Base-by-base conservation (phyloP, 129 eudicot genomes). In the Saussurea involucrata region DNA sequence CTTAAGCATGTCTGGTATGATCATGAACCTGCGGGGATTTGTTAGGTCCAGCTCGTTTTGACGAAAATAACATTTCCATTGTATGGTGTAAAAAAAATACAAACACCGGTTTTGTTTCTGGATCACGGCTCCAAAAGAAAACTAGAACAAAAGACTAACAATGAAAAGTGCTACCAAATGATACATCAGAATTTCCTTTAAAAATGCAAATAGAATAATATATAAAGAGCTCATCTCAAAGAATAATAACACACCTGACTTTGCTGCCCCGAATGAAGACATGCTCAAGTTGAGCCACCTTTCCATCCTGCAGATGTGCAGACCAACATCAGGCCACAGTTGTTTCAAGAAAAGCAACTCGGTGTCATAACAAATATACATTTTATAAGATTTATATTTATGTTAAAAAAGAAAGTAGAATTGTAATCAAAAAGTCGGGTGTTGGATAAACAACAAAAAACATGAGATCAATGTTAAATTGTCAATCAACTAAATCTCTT, bases 1-100 rank as follows among this genome's bases (percentile, higher is more conserved):
- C 93, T 91, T 93, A 64, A 93, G 96, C 98, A 93, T 93, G 82
- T 93, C 98, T 18, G 98, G 98, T 33, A 93, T 93, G 72, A 93
- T 90, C 95, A 93, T 93, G 72, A 93, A 91, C 92, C 98, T 93
- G 87, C 65, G 17, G 17, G 20, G 68, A 72, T 9, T 58, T 58
- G 63, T n/a, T 34, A 65, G 34, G 2, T 76, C 57, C 69, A 5
- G 17, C 69, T 61, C 15, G 24, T 32, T 33, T 73, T 32, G 37
- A 5, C 9, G 3, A n/a, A 53, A 0, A 34, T 34, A 33, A 61
- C 34, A 27, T 33, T 33, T 61, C 69, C 6, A 24, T 8, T 25
- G 6, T 12, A 66, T 28, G 8, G 31, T 15, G 69, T 74, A 15
- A 63, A 27, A 36, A 34, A 49, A 53, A 21, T 17, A 44, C 21